Percentiles rank a stretch among this genome's conserved stretches.
These are phyloP conservation scores for Pisolithus marmoratus DNA, from an alignment of 768 basidiomycete genomes.

Conservation along the genomic window DNA sequence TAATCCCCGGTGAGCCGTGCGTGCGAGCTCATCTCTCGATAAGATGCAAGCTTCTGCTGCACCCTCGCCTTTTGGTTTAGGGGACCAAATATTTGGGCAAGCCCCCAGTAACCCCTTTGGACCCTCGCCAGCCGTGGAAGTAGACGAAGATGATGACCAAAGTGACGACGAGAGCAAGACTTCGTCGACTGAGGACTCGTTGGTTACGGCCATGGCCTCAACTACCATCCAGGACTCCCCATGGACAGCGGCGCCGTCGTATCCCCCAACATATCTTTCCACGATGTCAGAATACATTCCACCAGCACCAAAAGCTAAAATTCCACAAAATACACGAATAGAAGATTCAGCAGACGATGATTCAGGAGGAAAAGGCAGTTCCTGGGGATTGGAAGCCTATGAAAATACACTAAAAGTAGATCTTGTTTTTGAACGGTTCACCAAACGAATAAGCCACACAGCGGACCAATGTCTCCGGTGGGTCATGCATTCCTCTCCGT, in stretches of 20 bases:
- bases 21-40: slow-evolving; percentile 1
- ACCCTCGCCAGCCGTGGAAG: slow-evolving; percentile 3
- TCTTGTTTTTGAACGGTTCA: slow-evolving; percentile 82
- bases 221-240: slow-evolving; percentile 51
- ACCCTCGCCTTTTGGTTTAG: slow-evolving; percentile 45
- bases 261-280: slow-evolving; percentile 67
- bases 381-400: slow-evolving; percentile 69
- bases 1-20: background rate
- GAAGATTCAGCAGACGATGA: slow-evolving; percentile 40
- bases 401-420: slow-evolving; percentile 79
- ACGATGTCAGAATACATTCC: slow-evolving; percentile 70
- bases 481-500: slow-evolving; percentile 4
- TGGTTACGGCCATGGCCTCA: slow-evolving; percentile 54
- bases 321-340: slow-evolving; percentile 32
- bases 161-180: slow-evolving; percentile 34
- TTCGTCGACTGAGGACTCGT: slow-evolving; percentile 39
- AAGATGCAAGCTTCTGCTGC: slow-evolving; percentile 25
- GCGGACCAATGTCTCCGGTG: slow-evolving; percentile 87
- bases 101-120: slow-evolving; percentile 12
- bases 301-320: slow-evolving; percentile 44
- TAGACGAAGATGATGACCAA: slow-evolving; percentile 16
- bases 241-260: slow-evolving; percentile 65
- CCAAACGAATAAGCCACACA: slow-evolving; percentile 60
- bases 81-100: slow-evolving; percentile 62
- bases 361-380: slow-evolving; percentile 41